Conservation (phyloP, 2,329 filamentous ascomycete species). For the Thelonectria blattea region DNA sequence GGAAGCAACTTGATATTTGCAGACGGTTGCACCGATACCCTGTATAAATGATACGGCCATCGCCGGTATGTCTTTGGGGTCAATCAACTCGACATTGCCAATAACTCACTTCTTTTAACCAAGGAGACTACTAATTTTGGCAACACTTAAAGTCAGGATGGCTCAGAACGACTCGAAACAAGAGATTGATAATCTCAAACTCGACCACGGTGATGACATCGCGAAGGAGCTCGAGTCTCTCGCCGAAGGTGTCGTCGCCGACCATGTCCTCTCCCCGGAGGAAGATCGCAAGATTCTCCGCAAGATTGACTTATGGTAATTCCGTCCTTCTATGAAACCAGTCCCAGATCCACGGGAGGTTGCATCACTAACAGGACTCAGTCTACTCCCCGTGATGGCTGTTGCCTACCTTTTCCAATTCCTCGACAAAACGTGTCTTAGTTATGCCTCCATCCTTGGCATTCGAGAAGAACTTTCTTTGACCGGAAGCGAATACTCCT, state of each 20-base stretch:
- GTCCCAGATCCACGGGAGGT: too few species aligned
- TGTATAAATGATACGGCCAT: not conserved
- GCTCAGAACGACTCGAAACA: not conserved
- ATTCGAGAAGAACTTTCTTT: constrained; percentile 53
- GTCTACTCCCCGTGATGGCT: constrained; percentile 59
- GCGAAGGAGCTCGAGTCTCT: constrained; percentile 9
- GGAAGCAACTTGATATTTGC: not conserved
- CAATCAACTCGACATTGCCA: not conserved
- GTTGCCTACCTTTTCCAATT: constrained; percentile 65
- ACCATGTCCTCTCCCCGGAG: not conserved
- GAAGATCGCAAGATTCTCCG: constrained; percentile 10
- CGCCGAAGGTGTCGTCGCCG: not conserved
- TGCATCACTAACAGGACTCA: constrained; percentile 23
- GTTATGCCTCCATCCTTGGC: constrained; percentile 57
- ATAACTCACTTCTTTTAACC: not conserved
- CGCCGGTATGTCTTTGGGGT: not conserved
- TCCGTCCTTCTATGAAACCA: not conserved
- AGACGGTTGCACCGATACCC: not conserved
- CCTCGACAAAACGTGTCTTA: constrained; percentile 63
- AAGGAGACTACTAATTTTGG: too few species aligned
- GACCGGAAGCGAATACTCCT: constrained; percentile 57
- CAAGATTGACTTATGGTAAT: constrained; percentile 14
- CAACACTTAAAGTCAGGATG: not conserved
- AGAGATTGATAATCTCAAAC: not conserved
- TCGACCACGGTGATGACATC: not conserved